Evolutionary conservation across 2,329 filamentous ascomycete species (phyloP), one percentile per base, ranked within the genome.

Genomic region (Penicillium fuscoglaucum): DNA sequence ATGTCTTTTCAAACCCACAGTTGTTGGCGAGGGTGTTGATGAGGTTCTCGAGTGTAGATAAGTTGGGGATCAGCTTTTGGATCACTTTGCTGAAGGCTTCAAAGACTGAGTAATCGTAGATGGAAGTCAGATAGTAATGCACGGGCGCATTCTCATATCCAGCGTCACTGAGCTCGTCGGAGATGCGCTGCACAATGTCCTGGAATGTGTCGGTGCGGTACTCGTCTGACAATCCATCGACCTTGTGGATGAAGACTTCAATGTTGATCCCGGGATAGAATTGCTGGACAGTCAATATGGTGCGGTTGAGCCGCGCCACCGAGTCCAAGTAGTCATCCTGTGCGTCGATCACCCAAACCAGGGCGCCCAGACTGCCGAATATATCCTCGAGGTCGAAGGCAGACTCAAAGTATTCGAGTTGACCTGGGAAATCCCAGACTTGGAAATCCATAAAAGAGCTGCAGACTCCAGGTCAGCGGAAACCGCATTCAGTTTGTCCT

Each of bases 391-490:
- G 89, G 73, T 98, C 93, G 70, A 96, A 96, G 48, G 87, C 89
- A 4, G 91, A 88, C 70, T 95, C 91, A 60, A 96, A 88, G 69
- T 96, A 96, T 77, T 97, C 91, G 64, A 98, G 86, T 76, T 98
- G 93, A 26, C 93, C 93, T 2, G 95, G 95, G 58, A 99, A 93
- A 73, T 99, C 95, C 90, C 93, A 97, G 48, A 97, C 91, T 77
- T 98, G 93, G 67, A 98, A 97, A 73, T 98, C 93, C 92, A 98
- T 97, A 74, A 99, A 98, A 3, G 95, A 98, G 67, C 92, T 97
- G 58, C 53, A 55, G 55, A 5, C 0, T 19, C 15, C 15, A 28
- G 28, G 39, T 56, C 40, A 58, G 61, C 21, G 26, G 15, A 33
- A n/a, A 53, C 4, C 13, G 28, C 35, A n/a, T 28, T 4, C 12